phyloP scores from a whole-genome alignment of 2,329 filamentous ascomycete genomes.

The Biscogniauxia marginata region DNA sequence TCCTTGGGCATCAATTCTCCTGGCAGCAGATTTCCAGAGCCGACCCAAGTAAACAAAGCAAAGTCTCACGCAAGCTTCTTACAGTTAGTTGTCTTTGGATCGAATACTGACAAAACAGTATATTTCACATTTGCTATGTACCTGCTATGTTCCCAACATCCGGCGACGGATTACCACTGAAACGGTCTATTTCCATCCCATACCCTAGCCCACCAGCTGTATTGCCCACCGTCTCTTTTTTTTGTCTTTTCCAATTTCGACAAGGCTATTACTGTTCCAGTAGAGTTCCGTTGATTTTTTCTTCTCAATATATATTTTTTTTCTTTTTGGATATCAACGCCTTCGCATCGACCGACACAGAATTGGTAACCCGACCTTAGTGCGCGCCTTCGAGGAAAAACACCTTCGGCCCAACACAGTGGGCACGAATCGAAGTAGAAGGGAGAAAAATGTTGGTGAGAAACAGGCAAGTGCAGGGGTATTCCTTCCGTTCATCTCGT shows the following conservation, averaged over 20 bases:
- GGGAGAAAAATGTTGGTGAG: slow-evolving; percentile 21
- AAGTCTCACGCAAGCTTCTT: not conserved
- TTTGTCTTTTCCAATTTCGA: slow-evolving; percentile 27
- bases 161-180: slow-evolving; percentile 41
- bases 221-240: slow-evolving; percentile 12
- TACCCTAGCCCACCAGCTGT: slow-evolving; percentile 22
- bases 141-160: slow-evolving; percentile 31
- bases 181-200: slow-evolving; percentile 41
- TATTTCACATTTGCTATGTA: not conserved
- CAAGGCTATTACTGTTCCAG: slow-evolving; percentile 15
- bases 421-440: slow-evolving; percentile 27
- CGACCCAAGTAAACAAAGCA: no score
- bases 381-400: slow-evolving; percentile 16
- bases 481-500: slow-evolving; percentile 36
- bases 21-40: no score
- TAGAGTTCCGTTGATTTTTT: slow-evolving; percentile 15
- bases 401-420: slow-evolving; percentile 27
- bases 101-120: not conserved
- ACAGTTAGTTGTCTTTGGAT: no score
- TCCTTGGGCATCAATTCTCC: not conserved
- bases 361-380: slow-evolving; percentile 29
- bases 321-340: slow-evolving; percentile 23
- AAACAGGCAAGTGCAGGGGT: slow-evolving; percentile 33
- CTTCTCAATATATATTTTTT: slow-evolving; percentile 22
- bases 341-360: slow-evolving; percentile 19